A percentile compares a stretch with the other conserved stretches of the same genome.
These are phyloP conservation scores for Telfairia occidentalis DNA, from an alignment of 331 rosid species.

Conservation along the genomic window DNA sequence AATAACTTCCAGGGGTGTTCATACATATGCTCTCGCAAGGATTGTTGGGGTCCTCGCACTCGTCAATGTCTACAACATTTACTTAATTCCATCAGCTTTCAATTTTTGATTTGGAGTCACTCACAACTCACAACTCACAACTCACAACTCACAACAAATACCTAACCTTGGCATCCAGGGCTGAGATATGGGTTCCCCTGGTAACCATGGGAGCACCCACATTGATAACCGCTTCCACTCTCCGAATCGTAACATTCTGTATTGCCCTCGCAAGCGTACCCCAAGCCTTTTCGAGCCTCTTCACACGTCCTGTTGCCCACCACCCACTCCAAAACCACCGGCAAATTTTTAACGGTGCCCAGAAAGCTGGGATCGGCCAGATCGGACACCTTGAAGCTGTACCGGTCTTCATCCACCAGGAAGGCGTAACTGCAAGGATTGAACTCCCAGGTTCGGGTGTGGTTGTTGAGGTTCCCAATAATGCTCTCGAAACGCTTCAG, in stretches of 20 bases:
- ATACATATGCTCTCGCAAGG: constrained; percentile 12
- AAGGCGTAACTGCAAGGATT: constrained; percentile 15
- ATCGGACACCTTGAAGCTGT: background rate
- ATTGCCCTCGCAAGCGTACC: background rate
- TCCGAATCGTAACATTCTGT: background rate
- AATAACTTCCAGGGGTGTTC: constrained; percentile 11
- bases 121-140: too few species aligned
- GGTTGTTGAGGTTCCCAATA: constrained; percentile 1
- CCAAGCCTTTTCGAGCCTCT: background rate
- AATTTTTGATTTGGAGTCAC: too few species aligned
- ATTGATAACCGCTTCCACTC: constrained; percentile 9
- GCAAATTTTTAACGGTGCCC: background rate
- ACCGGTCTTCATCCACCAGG: constrained; percentile 8
- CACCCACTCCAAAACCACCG: background rate
- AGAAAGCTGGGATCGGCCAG: background rate
- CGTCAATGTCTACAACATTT: background rate
- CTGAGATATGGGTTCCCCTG: constrained; percentile 15
- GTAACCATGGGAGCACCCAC: constrained; percentile 5
- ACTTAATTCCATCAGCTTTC: too few species aligned
- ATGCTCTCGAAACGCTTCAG: background rate
- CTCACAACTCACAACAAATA: too few species aligned
- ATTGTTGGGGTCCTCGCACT: constrained; percentile 1
- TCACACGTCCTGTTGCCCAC: constrained; percentile 11
- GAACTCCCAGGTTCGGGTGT: constrained; percentile 10
- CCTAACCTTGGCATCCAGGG: constrained; percentile 21